Conservation (phyloP, 768 basidiomycete species). For the Pisolithus albus region DNA sequence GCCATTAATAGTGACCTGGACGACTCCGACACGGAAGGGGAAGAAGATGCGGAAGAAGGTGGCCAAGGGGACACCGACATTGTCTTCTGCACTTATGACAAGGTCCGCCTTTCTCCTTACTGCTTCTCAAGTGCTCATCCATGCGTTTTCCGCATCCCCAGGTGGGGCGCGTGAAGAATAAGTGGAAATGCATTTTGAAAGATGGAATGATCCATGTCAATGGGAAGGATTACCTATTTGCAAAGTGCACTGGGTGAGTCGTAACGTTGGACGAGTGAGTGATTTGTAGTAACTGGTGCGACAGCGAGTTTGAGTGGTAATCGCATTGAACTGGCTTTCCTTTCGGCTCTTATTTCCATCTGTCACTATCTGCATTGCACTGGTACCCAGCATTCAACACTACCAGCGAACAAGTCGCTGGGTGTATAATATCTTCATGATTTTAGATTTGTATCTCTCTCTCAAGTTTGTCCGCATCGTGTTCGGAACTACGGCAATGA, state of each 20-base stretch:
- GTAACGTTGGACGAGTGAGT: not conserved
- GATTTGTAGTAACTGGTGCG: not conserved
- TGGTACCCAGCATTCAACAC: slow-evolving; percentile 19
- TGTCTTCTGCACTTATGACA: slow-evolving; percentile 97
- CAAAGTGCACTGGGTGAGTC: slow-evolving; percentile 90
- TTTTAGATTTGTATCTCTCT: not conserved
- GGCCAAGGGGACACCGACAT: slow-evolving; percentile 77
- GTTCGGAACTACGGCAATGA: no score
- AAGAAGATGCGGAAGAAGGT: slow-evolving; percentile 77
- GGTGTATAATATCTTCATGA: slow-evolving; percentile 16
- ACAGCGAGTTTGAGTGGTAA: slow-evolving; percentile 44
- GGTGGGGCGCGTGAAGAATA: slow-evolving; percentile 99
- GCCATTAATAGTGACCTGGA: slow-evolving; percentile 96
- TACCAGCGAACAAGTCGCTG: slow-evolving; percentile 11
- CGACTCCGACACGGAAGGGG: slow-evolving; percentile 85
- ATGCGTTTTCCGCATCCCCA: slow-evolving; percentile 24
- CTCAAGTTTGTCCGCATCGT: no score
- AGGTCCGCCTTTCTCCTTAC: slow-evolving; percentile 44
- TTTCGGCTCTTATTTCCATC: not conserved
- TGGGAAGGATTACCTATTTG: slow-evolving; percentile 95
- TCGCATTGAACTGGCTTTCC: not conserved
- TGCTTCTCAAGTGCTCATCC: not conserved
- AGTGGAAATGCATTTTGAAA: slow-evolving; percentile 98
- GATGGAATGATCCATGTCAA: slow-evolving; percentile 98
- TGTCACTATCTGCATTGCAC: slow-evolving; percentile 18